Evolutionary conservation across 768 basidiomycete genomes (phyloP).

Genomic region (Lentinula detonsa): DNA sequence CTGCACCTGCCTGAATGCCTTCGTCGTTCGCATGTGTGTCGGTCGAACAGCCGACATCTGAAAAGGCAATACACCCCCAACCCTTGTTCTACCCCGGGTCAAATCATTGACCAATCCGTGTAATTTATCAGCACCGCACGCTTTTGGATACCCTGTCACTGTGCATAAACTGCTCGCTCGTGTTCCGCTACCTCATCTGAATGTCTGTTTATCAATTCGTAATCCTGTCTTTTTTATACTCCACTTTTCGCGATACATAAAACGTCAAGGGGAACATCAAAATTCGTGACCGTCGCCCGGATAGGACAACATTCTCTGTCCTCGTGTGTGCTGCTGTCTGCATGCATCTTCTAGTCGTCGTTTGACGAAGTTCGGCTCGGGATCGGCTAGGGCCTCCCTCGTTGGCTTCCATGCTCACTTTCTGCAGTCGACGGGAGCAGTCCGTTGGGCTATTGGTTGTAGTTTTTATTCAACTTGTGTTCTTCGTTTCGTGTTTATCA

Average conservation of each 20-base stretch:
- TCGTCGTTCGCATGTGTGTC: constrained; percentile 5
- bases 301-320: not conserved
- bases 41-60: constrained; percentile 9
- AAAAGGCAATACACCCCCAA: not conserved
- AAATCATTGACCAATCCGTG: not conserved
- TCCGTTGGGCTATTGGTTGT: constrained; percentile 62
- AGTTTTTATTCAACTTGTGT: constrained; percentile 34
- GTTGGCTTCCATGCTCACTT: not conserved
- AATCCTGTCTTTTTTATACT: not conserved
- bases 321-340: not conserved
- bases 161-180: constrained; percentile 1
- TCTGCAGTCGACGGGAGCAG: constrained; percentile 15
- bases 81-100: constrained; percentile 1
- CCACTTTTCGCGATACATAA: constrained; percentile 2
- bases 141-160: constrained; percentile 7
- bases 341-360: not conserved
- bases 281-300: not conserved
- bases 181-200: not conserved
- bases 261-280: constrained; percentile 4
- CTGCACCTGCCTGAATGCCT: constrained; percentile 19
- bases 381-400: constrained; percentile 5
- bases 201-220: not conserved
- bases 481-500: constrained; percentile 4
- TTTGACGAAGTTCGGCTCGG: constrained; percentile 3
- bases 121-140: constrained; percentile 6